A percentile compares a stretch with the other conserved stretches of the same genome.
phyloP scores from a whole-genome alignment of 805 yeast genomes.

The Candida ipomoeae region DNA sequence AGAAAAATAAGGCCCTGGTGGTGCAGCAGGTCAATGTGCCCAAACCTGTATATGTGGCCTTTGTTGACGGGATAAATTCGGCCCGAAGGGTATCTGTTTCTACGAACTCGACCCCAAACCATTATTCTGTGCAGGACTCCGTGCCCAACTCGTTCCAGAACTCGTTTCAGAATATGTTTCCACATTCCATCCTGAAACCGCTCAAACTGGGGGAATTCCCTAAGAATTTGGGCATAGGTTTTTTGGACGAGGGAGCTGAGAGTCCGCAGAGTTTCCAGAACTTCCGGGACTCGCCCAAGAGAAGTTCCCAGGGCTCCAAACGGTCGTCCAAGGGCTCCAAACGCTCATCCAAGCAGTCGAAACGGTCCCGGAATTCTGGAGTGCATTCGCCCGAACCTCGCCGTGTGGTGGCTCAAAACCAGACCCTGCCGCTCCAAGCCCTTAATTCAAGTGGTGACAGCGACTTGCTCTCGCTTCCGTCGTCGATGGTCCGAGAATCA shows the following conservation, averaged over 20 bases:
- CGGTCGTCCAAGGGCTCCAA: too few species aligned
- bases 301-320: background rate
- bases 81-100: conserved; percentile 8
- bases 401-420: background rate
- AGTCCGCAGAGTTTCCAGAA: too few species aligned
- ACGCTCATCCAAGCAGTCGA: background rate
- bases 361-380: background rate
- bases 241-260: too few species aligned
- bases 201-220: too few species aligned
- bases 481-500: conserved; percentile 14
- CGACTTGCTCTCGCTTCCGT: conserved; percentile 7
- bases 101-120: background rate
- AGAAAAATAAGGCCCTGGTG: background rate
- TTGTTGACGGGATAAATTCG: conserved; percentile 8
- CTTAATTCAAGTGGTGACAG: background rate
- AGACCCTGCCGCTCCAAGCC: background rate
- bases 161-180: background rate
- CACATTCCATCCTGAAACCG: too few species aligned
- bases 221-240: too few species aligned
- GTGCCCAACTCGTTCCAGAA: background rate
- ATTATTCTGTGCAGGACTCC: background rate
- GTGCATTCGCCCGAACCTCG: background rate
- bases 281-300: too few species aligned
- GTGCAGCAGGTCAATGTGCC: background rate
- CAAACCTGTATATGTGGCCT: conserved; percentile 3